A percentile compares a stretch with the other conserved stretches of the same genome.
Evolutionary conservation across 306 rosid species (phyloP).

Genomic region (Glycine soja): DNA sequence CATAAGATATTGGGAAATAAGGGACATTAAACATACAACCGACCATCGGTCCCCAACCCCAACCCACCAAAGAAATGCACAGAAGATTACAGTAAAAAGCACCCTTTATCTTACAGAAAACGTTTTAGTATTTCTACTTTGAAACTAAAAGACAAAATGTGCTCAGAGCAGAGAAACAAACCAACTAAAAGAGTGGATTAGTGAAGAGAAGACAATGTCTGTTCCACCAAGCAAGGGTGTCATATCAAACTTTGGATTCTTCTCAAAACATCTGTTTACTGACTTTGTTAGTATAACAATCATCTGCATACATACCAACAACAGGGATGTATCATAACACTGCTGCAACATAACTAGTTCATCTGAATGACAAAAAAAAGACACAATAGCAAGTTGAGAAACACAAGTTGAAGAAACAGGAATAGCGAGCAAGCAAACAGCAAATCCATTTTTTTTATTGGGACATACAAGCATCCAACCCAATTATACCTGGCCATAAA

Average conservation of each 20-base stretch:
- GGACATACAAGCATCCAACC: constrained; percentile 29
- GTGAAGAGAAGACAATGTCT: constrained; percentile 93
- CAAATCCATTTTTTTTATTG: not conserved
- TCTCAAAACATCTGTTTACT: constrained; percentile 91
- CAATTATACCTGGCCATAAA: constrained; percentile 86
- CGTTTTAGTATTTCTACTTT: constrained; percentile 13
- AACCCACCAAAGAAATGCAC: constrained; percentile 19
- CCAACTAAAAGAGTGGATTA: constrained; percentile 91
- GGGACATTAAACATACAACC: constrained; percentile 14
- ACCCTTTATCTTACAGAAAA: constrained; percentile 17
- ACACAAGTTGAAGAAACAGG: constrained; percentile 18
- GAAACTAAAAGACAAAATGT: constrained; percentile 5
- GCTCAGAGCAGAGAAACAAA: constrained; percentile 67
- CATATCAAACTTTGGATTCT: constrained; percentile 98
- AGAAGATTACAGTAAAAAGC: constrained; percentile 17
- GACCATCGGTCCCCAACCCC: constrained; percentile 19
- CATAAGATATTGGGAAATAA: constrained; percentile 1
- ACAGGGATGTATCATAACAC: constrained; percentile 41
- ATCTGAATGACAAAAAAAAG: constrained; percentile 4
- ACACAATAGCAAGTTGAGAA: constrained; percentile 26
- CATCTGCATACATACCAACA: constrained; percentile 72
- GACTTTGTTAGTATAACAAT: constrained; percentile 92
- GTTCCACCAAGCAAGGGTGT: constrained; percentile 98
- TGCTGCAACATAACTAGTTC: constrained; percentile 16
- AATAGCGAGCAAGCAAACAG: constrained; percentile 37